phyloP scores from a whole-genome alignment of 208 protist genomes.

The Crithidia expoeki region DNA sequence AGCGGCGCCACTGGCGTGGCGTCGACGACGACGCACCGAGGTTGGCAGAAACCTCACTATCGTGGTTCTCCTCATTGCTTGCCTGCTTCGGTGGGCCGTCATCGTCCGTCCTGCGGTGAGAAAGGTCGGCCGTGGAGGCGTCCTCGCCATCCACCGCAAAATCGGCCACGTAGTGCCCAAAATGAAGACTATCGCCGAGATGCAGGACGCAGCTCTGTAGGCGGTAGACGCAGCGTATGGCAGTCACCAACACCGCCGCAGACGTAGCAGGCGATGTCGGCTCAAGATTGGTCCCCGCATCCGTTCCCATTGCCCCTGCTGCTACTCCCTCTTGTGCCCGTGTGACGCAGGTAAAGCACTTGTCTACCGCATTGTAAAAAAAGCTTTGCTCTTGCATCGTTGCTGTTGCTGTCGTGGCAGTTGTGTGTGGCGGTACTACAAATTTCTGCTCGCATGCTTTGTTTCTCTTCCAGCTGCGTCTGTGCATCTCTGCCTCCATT shows the following conservation, averaged over 20 bases:
- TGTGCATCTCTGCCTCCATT: conserved; percentile 5
- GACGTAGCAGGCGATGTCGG: background rate
- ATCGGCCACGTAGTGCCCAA: conserved; percentile 73
- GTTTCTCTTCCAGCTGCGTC: background rate
- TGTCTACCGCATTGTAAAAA: conserved; percentile 26
- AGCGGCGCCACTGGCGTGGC: conserved; percentile 9
- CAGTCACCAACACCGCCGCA: conserved; percentile 16
- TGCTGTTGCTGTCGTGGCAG: background rate
- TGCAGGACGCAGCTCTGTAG: conserved; percentile 59
- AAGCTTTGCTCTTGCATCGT: conserved; percentile 6
- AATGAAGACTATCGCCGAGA: conserved; percentile 49
- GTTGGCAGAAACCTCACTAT: too few relatives aligned
- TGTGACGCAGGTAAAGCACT: conserved; percentile 27
- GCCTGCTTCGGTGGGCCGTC: too few relatives aligned
- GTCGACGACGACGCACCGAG: too few relatives aligned
- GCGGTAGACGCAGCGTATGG: conserved; percentile 43
- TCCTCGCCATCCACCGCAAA: conserved; percentile 41
- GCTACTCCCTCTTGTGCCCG: conserved; percentile 2
- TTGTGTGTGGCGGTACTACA: background rate
- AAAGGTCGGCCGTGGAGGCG: background rate
- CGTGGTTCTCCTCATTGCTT: too few relatives aligned
- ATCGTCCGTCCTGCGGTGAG: too few relatives aligned
- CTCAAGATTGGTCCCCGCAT: too few relatives aligned
- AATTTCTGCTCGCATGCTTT: background rate
- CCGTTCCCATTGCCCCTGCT: too few relatives aligned